A percentile compares a stretch with the other conserved stretches of the same genome.
These are phyloP conservation scores for Coffea humblotiana DNA, from an alignment of 305 asterid species.

Conservation along the genomic window DNA sequence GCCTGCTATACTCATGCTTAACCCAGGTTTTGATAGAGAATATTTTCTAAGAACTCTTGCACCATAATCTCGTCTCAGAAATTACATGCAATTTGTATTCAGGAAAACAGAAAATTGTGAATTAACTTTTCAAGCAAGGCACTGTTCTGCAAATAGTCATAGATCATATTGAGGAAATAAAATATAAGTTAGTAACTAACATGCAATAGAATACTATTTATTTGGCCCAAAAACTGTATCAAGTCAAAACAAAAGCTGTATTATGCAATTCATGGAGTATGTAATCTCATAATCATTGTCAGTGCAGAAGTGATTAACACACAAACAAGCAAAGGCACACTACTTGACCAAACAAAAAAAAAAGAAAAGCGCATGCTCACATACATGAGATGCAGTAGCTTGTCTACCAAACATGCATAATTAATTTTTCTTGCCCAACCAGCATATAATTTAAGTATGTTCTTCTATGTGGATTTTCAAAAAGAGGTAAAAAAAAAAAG, in stretches of 20 bases:
- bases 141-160: background rate
- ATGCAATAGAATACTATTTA: background rate
- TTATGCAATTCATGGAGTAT: background rate
- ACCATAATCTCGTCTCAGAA: background rate
- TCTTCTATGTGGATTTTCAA: background rate
- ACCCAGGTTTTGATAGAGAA: background rate
- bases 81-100: background rate
- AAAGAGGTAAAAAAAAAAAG: background rate
- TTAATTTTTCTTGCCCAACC: background rate
- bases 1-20: background rate
- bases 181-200: background rate
- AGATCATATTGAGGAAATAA: background rate
- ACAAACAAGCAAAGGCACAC: background rate
- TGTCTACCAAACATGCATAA: background rate
- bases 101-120: background rate
- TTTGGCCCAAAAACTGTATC: background rate
- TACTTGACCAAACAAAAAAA: background rate
- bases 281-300: background rate
- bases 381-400: background rate
- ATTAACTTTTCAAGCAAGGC: background rate
- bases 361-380: background rate
- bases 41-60: background rate
- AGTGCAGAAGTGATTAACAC: background rate
- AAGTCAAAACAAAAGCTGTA: background rate
- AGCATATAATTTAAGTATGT: background rate